Percentiles rank a stretch among this genome's conserved stretches.
phyloP scores from a whole-genome alignment of 148 eudicot genomes.

The Rhododendron williamsianum region DNA sequence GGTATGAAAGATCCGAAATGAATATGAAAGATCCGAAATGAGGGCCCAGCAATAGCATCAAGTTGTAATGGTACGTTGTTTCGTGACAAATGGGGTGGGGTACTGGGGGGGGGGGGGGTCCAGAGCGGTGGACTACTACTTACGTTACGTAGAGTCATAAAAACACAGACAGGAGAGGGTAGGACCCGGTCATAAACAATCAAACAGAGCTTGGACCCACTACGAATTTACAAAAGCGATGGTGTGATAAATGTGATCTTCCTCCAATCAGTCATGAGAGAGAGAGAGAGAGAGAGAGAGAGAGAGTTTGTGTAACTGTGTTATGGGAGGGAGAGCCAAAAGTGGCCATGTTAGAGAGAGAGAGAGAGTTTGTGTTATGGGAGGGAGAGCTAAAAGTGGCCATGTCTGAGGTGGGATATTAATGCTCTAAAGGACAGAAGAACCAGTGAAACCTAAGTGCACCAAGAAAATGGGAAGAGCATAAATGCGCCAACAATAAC shows the following conservation, averaged over 20 bases:
- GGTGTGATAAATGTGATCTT: not conserved
- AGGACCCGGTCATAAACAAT: not conserved
- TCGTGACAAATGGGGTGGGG: not conserved
- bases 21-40: not conserved
- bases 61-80: not conserved
- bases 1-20: not conserved
- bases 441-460: not conserved
- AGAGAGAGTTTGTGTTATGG: not conserved
- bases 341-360: not conserved
- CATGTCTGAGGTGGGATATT: constrained; percentile 6
- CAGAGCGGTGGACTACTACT: not conserved
- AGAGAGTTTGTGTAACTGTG: not conserved
- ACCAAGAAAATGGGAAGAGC: not conserved
- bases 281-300: constrained; percentile 7
- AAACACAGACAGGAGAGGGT: not conserved
- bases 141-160: not conserved
- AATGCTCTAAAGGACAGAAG: not conserved
- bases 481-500: not conserved
- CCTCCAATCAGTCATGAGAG: not conserved
- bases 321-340: not conserved
- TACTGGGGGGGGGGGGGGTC: not conserved
- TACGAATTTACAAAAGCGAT: not conserved
- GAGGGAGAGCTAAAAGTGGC: not conserved
- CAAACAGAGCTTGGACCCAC: constrained; percentile 9
- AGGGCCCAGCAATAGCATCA: not conserved